Conservation (phyloP, 2,329 filamentous ascomycete species). For the Colletotrichum nymphaeae region DNA sequence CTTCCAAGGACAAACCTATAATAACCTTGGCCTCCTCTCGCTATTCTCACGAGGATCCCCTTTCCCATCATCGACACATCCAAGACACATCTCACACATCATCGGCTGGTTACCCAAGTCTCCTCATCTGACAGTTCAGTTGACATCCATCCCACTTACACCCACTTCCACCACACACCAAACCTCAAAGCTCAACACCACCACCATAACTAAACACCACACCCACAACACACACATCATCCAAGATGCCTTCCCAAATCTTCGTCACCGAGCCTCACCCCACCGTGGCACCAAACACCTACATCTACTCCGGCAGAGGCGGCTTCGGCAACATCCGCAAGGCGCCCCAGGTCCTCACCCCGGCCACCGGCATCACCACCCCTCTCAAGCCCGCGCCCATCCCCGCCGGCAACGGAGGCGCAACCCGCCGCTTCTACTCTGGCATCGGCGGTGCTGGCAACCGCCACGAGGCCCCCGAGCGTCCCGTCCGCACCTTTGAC, state of each 20-base stretch:
- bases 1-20: constrained; percentile 25
- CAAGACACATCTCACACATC: constrained; percentile 2
- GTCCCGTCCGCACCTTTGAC: constrained; percentile 41
- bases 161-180: neutral
- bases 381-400: constrained; percentile 55
- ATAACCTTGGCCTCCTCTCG: constrained; percentile 28
- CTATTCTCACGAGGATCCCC: neutral
- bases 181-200: neutral
- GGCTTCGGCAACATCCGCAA: constrained; percentile 68
- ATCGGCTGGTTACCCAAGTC: constrained; percentile 2
- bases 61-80: constrained; percentile 23
- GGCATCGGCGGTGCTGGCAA: constrained; percentile 78
- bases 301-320: constrained; percentile 65
- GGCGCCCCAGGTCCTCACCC: constrained; percentile 49
- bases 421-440: constrained; percentile 67
- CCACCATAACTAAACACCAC: neutral
- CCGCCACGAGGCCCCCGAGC: constrained; percentile 67
- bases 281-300: constrained; percentile 56
- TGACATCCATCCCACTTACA: constrained; percentile 27
- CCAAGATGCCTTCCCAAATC: constrained; percentile 55
- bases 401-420: constrained; percentile 51
- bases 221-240: neutral
- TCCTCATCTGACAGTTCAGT: constrained; percentile 19
- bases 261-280: constrained; percentile 62
- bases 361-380: constrained; percentile 61